Evolutionary conservation across 2,329 filamentous ascomycete species (phyloP), one percentile per base, ranked within the genome.

Genomic region (Stachybotrys chartarum): DNA sequence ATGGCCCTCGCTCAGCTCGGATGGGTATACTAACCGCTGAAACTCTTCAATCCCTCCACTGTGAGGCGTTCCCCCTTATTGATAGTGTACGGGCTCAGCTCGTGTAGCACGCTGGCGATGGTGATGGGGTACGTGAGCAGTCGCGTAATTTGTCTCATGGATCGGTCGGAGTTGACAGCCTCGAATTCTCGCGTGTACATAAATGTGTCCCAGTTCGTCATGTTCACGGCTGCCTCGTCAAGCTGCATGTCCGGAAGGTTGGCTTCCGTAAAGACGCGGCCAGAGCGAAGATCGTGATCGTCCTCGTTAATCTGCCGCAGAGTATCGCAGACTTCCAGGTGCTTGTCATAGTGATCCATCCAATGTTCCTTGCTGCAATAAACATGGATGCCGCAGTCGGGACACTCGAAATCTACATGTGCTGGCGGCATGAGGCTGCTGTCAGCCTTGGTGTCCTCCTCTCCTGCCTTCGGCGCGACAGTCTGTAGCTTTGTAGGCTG

Each of bases 151-250:
- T 99, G 95, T 57, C 94, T 82, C 85, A 99, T 88, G 65, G 86
- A 87, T 56, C 93, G 83, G 68, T 96, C 92, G 58, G 91, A 85
- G 69, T 99, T 91, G 67, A 99, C 86, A 6, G 95, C 95, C 61
- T 87, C 83, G 65, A 94, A 97, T 64, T 96, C 88, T 65, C 94
- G 82, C 3, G 91, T 95, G 69, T 96, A 99, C 67, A 99, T 78
- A 64, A 95, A 90, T 0, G 94, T 97, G 71, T 99, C 94, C 94
- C 94, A 99, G 71, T 95, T 99, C 48, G 88, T 96, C 88, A 99
- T 92, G 73, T 99, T 99, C 61, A 97, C 84, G 61, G 94, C 80
- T 39, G 91, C 90, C 70, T 97, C 93, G 61, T 97, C 92, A 69
- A 97, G 85, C 74, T 97, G 92, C 54, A 86, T 80, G 14, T 88